Evolutionary conservation across 148 eudicot genomes (phyloP), one percentile per base, ranked within the genome.

Genomic region (Silene latifolia): DNA sequence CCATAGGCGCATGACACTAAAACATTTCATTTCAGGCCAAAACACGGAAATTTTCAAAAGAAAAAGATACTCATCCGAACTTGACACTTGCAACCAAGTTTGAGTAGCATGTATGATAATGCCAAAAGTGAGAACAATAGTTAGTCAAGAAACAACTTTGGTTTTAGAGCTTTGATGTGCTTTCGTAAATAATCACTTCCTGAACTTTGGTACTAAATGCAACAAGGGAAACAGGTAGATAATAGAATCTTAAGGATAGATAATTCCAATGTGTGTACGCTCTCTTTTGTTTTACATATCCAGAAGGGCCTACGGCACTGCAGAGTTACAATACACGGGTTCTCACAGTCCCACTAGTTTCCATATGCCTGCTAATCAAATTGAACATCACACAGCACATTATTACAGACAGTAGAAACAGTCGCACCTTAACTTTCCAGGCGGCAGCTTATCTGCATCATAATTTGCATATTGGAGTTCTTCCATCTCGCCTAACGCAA

Each of bases 401-500:
- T 7, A 25, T 64, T 23, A 65, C 54, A 60, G 48, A 70, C 8
- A 39, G 61, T 18, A 61, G 21, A 51, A 60, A 23, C 7, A 23
- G 61, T 32, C 69, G 35, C 62, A 94, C 99, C 99, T 95, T 67
- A 95, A 87, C 84, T 92, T 92, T 76, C 99, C 97, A 46, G 82
- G 46, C 69, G 99, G 99, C 83, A 95, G 82, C 59, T 92, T 80
- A 82, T 95, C 97, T 47, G 99, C 99, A 81, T 89, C 53, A 72
- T 89, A 89, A 4, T 95, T 81, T 69, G 98, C 87, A 61, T 76
- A n/a, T 11, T 58, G 84, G 72, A 92, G 90, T 80, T 95, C 98
- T 56, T 86, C 87, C 97, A 95, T 95, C 72, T 95, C 97, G 60
- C 99, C 99, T 32, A 95, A 79, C 64, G 99, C 99, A 75, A 92